Evolutionary conservation across 192 early-diverging fungal species (phyloP).

Genomic region (Bifiguratus adelaidae): DNA sequence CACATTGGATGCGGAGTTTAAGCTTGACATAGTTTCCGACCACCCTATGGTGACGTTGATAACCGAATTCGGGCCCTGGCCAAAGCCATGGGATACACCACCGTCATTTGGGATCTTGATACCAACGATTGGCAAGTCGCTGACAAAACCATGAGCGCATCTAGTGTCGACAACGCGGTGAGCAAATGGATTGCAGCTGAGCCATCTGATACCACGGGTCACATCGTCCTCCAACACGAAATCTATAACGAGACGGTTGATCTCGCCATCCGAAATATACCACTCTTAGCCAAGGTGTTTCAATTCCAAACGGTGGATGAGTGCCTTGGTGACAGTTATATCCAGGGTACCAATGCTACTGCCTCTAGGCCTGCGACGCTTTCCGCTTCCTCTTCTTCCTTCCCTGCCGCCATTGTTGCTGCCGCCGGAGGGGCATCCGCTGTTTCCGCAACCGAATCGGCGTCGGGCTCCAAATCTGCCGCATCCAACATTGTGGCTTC

Average conservation of each 20-base stretch:
- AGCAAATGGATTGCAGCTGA: conserved; percentile 29
- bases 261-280: conserved; percentile 27
- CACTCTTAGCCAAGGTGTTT: conserved; percentile 14
- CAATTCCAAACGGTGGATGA: conserved; percentile 12
- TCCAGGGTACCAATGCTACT: conserved; percentile 7
- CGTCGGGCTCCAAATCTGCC: too few relatives aligned
- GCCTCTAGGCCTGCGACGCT: neutral
- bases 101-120: conserved; percentile 42
- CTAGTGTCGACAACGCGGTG: conserved; percentile 22
- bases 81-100: conserved; percentile 20
- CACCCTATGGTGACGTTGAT: conserved; percentile 16
- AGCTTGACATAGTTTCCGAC: conserved; percentile 13
- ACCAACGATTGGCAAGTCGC: conserved; percentile 37
- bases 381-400: neutral
- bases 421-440: conserved; percentile 1
- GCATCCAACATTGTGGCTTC: too few relatives aligned
- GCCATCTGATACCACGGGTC: conserved; percentile 24
- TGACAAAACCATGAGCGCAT: conserved; percentile 7
- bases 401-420: neutral
- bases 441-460: too few relatives aligned
- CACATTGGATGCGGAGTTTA: conserved; percentile 1
- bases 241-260: conserved; percentile 30
- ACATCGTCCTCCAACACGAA: conserved; percentile 37
- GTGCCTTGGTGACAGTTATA: conserved; percentile 7
- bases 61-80: conserved; percentile 15